These are phyloP conservation scores for Cyamopsis tetragonoloba DNA, from an alignment of 306 rosid genomes.

Conservation along the genomic window DNA sequence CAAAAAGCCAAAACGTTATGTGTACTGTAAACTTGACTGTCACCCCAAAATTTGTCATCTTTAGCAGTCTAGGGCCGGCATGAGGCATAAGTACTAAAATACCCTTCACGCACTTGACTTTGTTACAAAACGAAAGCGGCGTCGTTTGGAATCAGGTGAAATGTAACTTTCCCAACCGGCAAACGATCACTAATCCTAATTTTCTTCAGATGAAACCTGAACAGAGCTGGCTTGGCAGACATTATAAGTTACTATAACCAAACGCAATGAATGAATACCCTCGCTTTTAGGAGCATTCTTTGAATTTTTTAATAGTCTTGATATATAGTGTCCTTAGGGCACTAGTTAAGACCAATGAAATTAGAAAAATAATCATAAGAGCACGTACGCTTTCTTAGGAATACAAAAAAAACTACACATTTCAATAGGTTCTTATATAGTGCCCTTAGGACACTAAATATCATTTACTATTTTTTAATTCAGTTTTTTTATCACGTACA, in stretches of 20 bases:
- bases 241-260: conserved; percentile 11
- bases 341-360: too few relatives aligned
- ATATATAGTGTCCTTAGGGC: too few relatives aligned
- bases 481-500: too few relatives aligned
- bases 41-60: background rate
- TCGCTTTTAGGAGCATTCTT: background rate
- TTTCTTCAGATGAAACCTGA: background rate
- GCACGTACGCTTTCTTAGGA: too few relatives aligned
- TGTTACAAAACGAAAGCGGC: background rate
- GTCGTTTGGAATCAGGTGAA: background rate
- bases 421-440: too few relatives aligned
- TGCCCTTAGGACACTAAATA: too few relatives aligned
- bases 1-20: background rate
- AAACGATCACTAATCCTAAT: background rate
- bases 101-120: background rate
- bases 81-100: background rate
- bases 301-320: too few relatives aligned
- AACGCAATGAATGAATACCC: conserved; percentile 12
- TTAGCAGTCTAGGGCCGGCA: conserved; percentile 13
- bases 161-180: conserved; percentile 20
- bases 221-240: conserved; percentile 4
- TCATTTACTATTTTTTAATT: too few relatives aligned
- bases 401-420: too few relatives aligned
- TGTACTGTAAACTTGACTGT: background rate
- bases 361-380: too few relatives aligned